Percentiles rank a stretch among this genome's conserved stretches.
These are phyloP conservation scores for Pistacia integerrima DNA, from an alignment of 345 rosid species.

Conservation along the genomic window DNA sequence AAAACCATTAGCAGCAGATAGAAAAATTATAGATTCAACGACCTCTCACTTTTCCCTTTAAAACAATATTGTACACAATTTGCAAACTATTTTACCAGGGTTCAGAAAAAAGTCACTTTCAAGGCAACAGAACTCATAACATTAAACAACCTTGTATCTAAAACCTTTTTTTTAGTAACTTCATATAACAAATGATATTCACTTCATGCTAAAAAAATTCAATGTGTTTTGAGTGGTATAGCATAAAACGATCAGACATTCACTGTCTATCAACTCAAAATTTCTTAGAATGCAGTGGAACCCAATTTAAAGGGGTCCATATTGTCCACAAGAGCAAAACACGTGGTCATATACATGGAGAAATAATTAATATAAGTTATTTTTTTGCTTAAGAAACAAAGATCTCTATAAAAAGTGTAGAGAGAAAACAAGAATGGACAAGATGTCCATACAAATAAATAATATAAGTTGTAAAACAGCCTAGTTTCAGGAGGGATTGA, in stretches of 20 bases:
- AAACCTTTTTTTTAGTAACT: too few species aligned
- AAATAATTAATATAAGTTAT: too few species aligned
- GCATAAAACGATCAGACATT: background rate
- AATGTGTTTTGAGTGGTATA: background rate
- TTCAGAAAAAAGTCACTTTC: background rate
- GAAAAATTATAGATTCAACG: background rate
- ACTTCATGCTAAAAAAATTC: background rate
- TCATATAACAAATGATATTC: background rate
- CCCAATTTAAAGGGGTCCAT: background rate
- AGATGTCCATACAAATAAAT: too few species aligned
- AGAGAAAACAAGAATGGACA: too few species aligned
- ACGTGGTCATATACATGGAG: too few species aligned
- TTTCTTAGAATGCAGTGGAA: background rate
- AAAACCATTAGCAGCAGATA: background rate
- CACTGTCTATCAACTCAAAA: background rate
- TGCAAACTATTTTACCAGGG: background rate
- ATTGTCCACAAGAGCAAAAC: too few species aligned
- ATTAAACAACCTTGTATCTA: background rate
- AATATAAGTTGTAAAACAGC: background rate
- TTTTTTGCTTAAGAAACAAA: too few species aligned
- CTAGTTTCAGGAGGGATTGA: too few species aligned
- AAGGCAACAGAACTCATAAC: background rate
- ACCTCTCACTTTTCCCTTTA: background rate
- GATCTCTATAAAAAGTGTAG: too few species aligned
- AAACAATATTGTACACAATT: background rate